Percentiles rank a stretch among this genome's conserved stretches.
These are phyloP conservation scores for Suillus brevipes DNA, from an alignment of 768 basidiomycete species.

Conservation along the genomic window DNA sequence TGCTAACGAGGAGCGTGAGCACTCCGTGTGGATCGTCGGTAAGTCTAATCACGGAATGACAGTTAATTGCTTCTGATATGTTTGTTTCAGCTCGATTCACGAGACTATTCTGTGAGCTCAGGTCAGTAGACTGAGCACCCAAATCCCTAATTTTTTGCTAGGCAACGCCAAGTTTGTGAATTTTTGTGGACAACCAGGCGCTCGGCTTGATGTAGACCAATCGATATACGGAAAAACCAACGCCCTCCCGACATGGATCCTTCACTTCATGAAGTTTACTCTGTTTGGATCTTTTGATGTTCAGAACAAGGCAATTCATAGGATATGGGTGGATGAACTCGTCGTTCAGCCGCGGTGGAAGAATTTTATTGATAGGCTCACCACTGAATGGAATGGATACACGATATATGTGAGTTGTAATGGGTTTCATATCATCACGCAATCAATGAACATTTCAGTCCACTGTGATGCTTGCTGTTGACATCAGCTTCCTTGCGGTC, in stretches of 20 bases:
- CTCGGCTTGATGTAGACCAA: constrained; percentile 31
- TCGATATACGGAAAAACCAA: constrained; percentile 19
- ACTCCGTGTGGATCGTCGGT: neutral
- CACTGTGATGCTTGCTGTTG: constrained; percentile 15
- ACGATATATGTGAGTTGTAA: constrained; percentile 44
- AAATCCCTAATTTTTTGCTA: constrained; percentile 4
- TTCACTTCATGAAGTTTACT: constrained; percentile 31
- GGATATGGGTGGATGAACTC: constrained; percentile 46
- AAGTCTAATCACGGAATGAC: neutral
- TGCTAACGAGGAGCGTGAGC: neutral
- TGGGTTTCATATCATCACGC: neutral
- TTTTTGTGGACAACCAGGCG: constrained; percentile 37
- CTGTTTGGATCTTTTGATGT: constrained; percentile 48
- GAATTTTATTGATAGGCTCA: constrained; percentile 40
- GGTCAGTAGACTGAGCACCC: neutral
- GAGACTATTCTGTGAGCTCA: constrained; percentile 7
- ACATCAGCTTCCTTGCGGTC: constrained; percentile 11
- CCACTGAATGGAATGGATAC: constrained; percentile 48
- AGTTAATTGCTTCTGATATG: neutral
- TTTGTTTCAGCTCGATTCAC: constrained; percentile 6
- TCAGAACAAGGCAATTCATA: constrained; percentile 40
- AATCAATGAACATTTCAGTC: neutral
- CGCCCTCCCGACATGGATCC: neutral
- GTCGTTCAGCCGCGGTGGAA: constrained; percentile 40
- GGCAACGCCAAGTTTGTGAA: constrained; percentile 32